These are phyloP conservation scores for Mangifera indica DNA, from an alignment of 345 rosid genomes.

Conservation along the genomic window DNA sequence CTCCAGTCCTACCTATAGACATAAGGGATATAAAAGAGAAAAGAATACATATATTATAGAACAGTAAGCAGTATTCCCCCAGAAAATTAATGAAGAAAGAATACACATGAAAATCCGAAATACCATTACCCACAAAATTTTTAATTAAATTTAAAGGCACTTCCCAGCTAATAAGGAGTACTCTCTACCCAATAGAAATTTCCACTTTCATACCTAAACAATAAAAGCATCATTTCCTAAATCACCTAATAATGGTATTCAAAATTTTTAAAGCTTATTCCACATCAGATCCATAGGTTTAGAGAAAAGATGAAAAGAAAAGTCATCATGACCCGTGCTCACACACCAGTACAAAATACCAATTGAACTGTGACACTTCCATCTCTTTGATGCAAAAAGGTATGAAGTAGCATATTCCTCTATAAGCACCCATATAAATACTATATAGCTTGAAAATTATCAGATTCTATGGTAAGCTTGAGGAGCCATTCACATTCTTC, in stretches of 20 bases:
- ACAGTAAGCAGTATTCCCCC: background rate
- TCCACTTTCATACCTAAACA: background rate
- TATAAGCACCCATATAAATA: background rate
- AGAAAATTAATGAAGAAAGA: background rate
- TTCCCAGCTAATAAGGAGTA: background rate
- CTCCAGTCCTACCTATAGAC: constrained; percentile 70
- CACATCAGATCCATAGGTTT: too few species aligned
- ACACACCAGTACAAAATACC: background rate
- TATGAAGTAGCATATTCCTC: constrained; percentile 4
- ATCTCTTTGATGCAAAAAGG: background rate
- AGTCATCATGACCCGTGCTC: background rate
- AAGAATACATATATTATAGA: background rate
- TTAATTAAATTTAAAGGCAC: background rate
- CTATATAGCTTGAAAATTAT: background rate
- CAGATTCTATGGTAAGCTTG: background rate
- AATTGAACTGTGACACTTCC: background rate
- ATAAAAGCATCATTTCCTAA: background rate
- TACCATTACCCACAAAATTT: background rate
- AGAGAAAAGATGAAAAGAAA: too few species aligned
- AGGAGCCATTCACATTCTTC: background rate
- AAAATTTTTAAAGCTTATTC: background rate
- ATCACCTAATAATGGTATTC: background rate
- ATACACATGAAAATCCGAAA: constrained; percentile 2
- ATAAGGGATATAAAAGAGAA: constrained; percentile 1
- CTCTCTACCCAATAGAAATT: background rate